Evolutionary conservation across 352 stramenopile species (phyloP).

Genomic region (Globisporangium abappressorium): DNA sequence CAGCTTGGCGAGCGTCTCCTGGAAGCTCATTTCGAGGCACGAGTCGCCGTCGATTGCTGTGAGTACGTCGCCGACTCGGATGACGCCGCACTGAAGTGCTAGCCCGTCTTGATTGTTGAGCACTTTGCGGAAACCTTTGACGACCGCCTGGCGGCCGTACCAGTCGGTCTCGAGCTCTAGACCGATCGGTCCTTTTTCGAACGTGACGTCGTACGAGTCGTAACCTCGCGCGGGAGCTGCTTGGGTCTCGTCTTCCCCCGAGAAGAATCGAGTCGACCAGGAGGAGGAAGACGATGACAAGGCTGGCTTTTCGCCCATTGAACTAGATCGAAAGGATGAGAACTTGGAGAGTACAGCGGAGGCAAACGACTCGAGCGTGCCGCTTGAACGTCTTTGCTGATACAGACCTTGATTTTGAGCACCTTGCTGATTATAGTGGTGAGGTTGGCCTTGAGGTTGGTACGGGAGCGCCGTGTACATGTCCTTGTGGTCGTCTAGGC

Average conservation of each 20-base stretch:
- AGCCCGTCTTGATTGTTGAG: slow-evolving; percentile 43
- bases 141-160: slow-evolving; percentile 68
- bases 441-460: neutral
- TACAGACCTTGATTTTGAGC: neutral
- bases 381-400: neutral
- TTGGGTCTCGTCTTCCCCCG: slow-evolving; percentile 10
- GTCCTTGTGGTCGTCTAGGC: neutral
- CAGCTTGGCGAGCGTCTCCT: slow-evolving; percentile 48
- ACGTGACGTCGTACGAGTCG: slow-evolving; percentile 71
- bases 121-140: slow-evolving; percentile 63
- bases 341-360: slow-evolving; percentile 4
- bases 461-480: slow-evolving; percentile 10
- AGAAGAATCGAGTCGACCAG: slow-evolving; percentile 13
- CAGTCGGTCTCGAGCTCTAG: slow-evolving; percentile 73
- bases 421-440: neutral
- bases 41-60: slow-evolving; percentile 69
- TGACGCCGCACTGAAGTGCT: slow-evolving; percentile 55
- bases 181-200: slow-evolving; percentile 56
- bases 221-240: slow-evolving; percentile 34
- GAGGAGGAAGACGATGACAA: neutral
- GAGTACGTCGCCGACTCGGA: slow-evolving; percentile 68
- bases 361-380: slow-evolving; percentile 11
- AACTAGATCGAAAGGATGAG: slow-evolving; percentile 3
- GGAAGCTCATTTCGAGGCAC: slow-evolving; percentile 68
- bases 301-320: neutral